Evolutionary conservation across 495 filamentous ascomycete genomes (phyloP).

Genomic region (Parmelia sp.): DNA sequence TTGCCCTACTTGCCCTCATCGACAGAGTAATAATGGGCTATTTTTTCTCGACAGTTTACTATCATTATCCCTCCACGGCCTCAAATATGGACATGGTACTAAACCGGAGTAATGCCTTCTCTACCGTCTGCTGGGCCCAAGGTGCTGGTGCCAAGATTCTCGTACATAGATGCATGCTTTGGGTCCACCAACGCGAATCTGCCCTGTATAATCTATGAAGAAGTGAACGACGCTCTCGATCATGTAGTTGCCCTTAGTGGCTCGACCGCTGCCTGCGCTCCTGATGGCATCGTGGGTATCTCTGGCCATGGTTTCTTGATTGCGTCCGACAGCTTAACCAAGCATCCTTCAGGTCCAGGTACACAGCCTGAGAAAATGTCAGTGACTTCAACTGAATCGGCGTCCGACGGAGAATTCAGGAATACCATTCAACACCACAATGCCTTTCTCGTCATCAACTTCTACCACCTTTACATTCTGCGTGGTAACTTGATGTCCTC

Average conservation of each 20-base stretch:
- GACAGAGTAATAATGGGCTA: too few relatives aligned
- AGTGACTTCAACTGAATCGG: conserved; percentile 7
- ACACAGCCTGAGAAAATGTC: conserved; percentile 54
- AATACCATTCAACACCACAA: conserved; percentile 78
- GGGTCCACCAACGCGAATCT: background rate
- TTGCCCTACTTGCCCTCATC: too few relatives aligned
- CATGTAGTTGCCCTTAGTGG: conserved; percentile 13
- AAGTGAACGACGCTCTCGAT: background rate
- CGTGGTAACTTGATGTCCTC: conserved; percentile 72
- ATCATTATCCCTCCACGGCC: background rate
- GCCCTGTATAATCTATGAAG: background rate
- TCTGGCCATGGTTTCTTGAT: conserved; percentile 83
- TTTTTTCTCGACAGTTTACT: background rate
- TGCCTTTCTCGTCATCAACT: conserved; percentile 75
- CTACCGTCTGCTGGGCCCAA: background rate
- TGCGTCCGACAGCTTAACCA: conserved; percentile 83
- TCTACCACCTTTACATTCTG: conserved; percentile 86
- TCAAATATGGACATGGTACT: background rate
- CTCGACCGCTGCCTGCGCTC: conserved; percentile 7
- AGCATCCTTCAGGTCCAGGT: conserved; percentile 74
- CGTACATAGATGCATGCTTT: background rate
- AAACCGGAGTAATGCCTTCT: background rate
- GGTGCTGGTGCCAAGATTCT: background rate
- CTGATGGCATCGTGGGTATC: conserved; percentile 17
- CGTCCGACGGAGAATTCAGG: background rate